These are phyloP conservation scores for Scalesia atractyloides DNA, from an alignment of 129 eudicot genomes.

Conservation along the genomic window DNA sequence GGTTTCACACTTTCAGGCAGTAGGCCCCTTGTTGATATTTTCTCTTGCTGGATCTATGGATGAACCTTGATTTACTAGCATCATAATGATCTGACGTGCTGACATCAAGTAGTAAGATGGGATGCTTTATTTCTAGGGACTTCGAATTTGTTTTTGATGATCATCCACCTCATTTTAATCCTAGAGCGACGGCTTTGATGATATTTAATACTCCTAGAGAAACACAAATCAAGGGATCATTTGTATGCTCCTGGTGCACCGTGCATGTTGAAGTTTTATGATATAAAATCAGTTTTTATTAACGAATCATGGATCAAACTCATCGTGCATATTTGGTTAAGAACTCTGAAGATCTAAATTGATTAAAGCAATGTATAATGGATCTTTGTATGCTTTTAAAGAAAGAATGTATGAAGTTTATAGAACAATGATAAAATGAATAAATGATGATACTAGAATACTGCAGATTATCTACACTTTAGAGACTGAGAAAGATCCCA, in stretches of 20 bases:
- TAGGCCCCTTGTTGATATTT: no score
- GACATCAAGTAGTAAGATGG: constrained; percentile 48
- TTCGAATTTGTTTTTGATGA: constrained; percentile 36
- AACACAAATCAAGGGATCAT: not conserved
- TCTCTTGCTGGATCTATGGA: no score
- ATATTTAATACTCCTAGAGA: constrained; percentile 39
- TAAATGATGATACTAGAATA: not conserved
- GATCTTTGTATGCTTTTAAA: not conserved
- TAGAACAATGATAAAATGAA: not conserved
- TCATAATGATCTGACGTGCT: constrained; percentile 27
- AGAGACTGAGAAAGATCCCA: not conserved
- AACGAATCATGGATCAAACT: not conserved
- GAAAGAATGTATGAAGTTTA: not conserved
- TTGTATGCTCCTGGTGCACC: no score
- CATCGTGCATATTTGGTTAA: constrained; percentile 7
- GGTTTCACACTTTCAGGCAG: no score
- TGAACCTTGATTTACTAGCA: constrained; percentile 12
- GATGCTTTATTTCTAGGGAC: constrained; percentile 39
- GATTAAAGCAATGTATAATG: not conserved
- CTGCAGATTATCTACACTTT: not conserved
- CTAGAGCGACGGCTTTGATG: constrained; percentile 44
- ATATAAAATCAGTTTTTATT: not conserved
- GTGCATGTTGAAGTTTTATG: not conserved
- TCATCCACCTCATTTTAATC: constrained; percentile 28
- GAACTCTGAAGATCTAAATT: not conserved